Evolutionary conservation across 2,329 filamentous ascomycete species (phyloP).

Genomic region (Cercospora nicotianae): DNA sequence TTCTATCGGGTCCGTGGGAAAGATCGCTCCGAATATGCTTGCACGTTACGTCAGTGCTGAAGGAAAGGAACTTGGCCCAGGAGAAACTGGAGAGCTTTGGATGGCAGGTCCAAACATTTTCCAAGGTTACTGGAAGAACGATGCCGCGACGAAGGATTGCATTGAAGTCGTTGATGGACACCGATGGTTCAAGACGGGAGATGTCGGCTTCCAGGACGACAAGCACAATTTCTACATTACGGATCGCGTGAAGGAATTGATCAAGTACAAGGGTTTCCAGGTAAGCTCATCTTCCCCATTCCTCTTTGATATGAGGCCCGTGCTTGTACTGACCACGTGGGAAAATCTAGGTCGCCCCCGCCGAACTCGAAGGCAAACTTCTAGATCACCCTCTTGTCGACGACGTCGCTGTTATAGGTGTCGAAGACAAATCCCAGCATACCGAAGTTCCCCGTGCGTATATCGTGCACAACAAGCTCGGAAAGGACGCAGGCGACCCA

Average conservation of each 20-base stretch:
- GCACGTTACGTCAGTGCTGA: slow-evolving; percentile 71
- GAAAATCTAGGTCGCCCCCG: slow-evolving; percentile 42
- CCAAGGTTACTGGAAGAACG: slow-evolving; percentile 74
- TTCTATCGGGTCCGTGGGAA: slow-evolving; percentile 75
- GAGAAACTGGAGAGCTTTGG: slow-evolving; percentile 61
- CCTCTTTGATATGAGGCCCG: neutral
- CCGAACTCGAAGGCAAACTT: slow-evolving; percentile 50
- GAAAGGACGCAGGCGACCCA: slow-evolving; percentile 37
- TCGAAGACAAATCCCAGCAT: slow-evolving; percentile 48
- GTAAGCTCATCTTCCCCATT: neutral
- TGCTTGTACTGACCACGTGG: neutral
- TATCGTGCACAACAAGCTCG: slow-evolving; percentile 43
- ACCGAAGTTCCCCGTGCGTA: slow-evolving; percentile 51
- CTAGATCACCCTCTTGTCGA: slow-evolving; percentile 46
- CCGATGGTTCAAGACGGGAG: slow-evolving; percentile 81
- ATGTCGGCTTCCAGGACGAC: slow-evolving; percentile 75
- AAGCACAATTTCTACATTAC: slow-evolving; percentile 87
- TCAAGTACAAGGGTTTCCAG: slow-evolving; percentile 58
- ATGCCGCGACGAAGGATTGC: slow-evolving; percentile 67
- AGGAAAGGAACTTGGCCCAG: slow-evolving; percentile 61
- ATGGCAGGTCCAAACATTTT: slow-evolving; percentile 79
- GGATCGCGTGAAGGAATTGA: slow-evolving; percentile 73
- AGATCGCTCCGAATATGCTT: slow-evolving; percentile 73
- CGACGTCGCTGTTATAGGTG: slow-evolving; percentile 50
- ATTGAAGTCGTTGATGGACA: slow-evolving; percentile 65